Evolutionary conservation across 306 rosid species (phyloP).

Genomic region (Sphenostylis stenocarpa): DNA sequence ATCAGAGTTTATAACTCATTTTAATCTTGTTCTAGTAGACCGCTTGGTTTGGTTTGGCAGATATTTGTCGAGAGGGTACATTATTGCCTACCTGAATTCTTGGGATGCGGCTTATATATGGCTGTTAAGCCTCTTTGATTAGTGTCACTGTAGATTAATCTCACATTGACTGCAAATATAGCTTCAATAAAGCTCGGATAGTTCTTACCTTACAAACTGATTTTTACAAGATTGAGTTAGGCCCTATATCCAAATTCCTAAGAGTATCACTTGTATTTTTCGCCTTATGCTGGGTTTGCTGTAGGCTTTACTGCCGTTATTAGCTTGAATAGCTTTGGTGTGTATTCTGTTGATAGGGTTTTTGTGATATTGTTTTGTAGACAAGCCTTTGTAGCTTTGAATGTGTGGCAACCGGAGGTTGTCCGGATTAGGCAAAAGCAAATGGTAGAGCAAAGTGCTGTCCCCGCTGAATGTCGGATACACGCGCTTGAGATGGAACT

Average conservation of each 20-base stretch:
- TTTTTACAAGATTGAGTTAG: neutral
- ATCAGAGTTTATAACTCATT: no score
- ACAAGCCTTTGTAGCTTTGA: slow-evolving; percentile 80
- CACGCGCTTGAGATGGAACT: slow-evolving; percentile 43
- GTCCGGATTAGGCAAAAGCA: slow-evolving; percentile 41
- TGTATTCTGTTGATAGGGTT: slow-evolving; percentile 19
- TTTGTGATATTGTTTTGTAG: slow-evolving; percentile 43
- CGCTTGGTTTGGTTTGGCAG: no score
- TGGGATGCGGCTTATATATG: no score
- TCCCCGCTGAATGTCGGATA: slow-evolving; percentile 44
- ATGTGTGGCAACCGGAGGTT: slow-evolving; percentile 83
- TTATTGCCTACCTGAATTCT: no score
- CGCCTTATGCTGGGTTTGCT: neutral
- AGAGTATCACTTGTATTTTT: neutral
- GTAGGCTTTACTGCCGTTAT: neutral
- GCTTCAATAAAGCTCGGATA: no score
- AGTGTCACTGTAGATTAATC: no score
- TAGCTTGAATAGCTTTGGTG: neutral
- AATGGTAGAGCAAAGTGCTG: slow-evolving; percentile 40
- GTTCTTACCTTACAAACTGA: neutral
- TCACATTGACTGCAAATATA: no score
- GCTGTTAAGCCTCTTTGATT: no score
- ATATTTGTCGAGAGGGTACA: no score
- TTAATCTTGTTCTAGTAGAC: no score
- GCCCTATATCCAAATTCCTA: no score